These are phyloP conservation scores for Phyllosticta citribraziliensis DNA, from an alignment of 2,329 filamentous ascomycete genomes.

Conservation along the genomic window DNA sequence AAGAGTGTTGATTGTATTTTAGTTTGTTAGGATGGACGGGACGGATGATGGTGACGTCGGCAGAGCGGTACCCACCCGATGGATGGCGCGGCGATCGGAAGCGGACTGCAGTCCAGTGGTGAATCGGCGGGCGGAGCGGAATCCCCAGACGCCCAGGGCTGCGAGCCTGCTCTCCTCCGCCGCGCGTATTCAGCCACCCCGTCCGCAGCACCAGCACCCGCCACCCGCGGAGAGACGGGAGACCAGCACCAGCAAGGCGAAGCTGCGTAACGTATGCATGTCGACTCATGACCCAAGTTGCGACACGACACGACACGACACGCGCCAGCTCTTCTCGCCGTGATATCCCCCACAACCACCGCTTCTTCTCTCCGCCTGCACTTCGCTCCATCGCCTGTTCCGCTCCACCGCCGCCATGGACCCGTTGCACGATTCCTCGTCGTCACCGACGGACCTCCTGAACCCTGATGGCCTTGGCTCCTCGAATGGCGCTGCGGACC, in stretches of 20 bases:
- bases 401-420: conserved; percentile 1
- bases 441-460: conserved; percentile 1
- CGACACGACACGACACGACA: neutral
- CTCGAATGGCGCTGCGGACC: neutral
- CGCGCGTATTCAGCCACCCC: neutral
- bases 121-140: no score
- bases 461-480: neutral
- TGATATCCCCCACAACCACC: neutral
- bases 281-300: neutral
- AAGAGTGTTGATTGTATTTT: neutral
- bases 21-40: neutral
- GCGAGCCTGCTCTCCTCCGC: no score
- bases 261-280: neutral
- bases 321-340: neutral
- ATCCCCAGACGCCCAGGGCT: no score
- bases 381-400: neutral
- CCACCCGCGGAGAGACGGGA: neutral
- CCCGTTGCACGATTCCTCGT: neutral
- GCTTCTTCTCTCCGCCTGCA: neutral
- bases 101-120: no score
- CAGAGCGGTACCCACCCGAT: neutral
- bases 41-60: neutral
- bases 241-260: neutral
- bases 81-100: neutral
- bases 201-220: no score